Percentiles rank a stretch among this genome's conserved stretches.
These are phyloP conservation scores for Pisolithus sp. DNA, from an alignment of 768 basidiomycete genomes.

Conservation along the genomic window DNA sequence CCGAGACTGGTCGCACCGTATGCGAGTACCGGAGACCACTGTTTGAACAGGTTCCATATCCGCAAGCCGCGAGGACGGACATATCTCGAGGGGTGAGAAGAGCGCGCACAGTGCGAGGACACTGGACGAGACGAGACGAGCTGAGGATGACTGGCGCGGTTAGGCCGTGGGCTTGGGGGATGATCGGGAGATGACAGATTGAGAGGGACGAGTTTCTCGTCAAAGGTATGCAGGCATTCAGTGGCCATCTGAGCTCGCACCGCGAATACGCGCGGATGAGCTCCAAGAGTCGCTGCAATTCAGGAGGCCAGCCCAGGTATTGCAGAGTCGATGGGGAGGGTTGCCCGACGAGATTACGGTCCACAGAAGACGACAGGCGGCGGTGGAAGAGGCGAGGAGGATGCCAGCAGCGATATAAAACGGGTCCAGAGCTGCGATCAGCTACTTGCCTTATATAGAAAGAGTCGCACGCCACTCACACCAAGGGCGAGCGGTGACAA, in stretches of 20 bases:
- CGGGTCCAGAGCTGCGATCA: too few species aligned
- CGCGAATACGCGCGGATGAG: too few species aligned
- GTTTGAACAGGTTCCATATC: slow-evolving; percentile 53
- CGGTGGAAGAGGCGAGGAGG: not conserved
- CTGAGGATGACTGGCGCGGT: slow-evolving; percentile 12
- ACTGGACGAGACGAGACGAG: slow-evolving; percentile 17
- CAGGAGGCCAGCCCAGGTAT: not conserved
- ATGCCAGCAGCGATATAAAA: too few species aligned
- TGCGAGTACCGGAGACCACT: slow-evolving; percentile 72
- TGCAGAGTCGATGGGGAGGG: not conserved
- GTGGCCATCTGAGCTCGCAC: not conserved
- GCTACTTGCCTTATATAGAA: too few species aligned
- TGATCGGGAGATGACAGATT: slow-evolving; percentile 3
- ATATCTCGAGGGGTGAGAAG: slow-evolving; percentile 25
- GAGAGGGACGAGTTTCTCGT: slow-evolving; percentile 16
- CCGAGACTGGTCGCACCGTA: slow-evolving; percentile 74
- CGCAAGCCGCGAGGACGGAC: slow-evolving; percentile 44
- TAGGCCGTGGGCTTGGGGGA: slow-evolving; percentile 11
- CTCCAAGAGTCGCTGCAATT: not conserved
- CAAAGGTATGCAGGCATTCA: not conserved
- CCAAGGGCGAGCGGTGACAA: too few species aligned
- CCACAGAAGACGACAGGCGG: not conserved
- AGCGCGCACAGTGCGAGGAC: slow-evolving; percentile 6
- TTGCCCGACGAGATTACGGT: too few species aligned
- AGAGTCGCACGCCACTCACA: too few species aligned